These are phyloP conservation scores for Gracilariopsis chorda DNA, from an alignment of 23 red algal species.

Conservation along the genomic window DNA sequence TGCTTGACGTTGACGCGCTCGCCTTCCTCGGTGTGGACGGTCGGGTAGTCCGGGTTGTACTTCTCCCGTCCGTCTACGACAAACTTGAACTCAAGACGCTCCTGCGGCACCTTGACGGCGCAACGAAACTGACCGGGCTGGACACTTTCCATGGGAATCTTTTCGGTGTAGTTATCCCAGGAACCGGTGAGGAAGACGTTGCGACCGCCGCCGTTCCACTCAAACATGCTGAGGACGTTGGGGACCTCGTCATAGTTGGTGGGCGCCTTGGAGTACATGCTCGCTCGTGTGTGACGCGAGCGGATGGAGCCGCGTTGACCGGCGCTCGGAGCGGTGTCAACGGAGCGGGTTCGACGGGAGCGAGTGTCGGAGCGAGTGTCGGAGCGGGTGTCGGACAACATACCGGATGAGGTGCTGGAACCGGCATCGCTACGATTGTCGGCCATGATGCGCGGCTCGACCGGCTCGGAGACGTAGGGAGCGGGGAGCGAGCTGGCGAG, in stretches of 20 bases:
- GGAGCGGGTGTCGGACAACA: constrained; percentile 54
- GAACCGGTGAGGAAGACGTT: constrained; percentile 71
- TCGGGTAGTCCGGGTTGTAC: constrained; percentile 47
- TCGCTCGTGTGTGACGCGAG: constrained; percentile 56
- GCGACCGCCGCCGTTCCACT: constrained; percentile 72
- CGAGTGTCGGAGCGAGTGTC: constrained; percentile 26
- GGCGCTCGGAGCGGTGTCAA: constrained; percentile 50
- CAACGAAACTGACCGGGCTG: constrained; percentile 49
- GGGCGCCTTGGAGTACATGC: constrained; percentile 69
- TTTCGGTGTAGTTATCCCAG: constrained; percentile 67
- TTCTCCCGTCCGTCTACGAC: constrained; percentile 57
- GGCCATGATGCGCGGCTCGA: constrained; percentile 48
- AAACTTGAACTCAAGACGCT: constrained; percentile 64
- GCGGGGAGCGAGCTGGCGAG: constrained; percentile 20
- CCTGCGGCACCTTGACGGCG: constrained; percentile 45
- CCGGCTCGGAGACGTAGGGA: constrained; percentile 45
- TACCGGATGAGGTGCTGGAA: constrained; percentile 59
- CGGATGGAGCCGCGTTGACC: constrained; percentile 40
- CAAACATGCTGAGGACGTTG: constrained; percentile 65
- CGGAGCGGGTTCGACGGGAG: constrained; percentile 51
- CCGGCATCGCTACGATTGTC: constrained; percentile 56
- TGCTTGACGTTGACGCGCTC: constrained; percentile 68
- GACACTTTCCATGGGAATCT: constrained; percentile 68
- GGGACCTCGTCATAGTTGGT: constrained; percentile 62
- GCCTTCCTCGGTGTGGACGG: constrained; percentile 49